Conservation (phyloP, 495 filamentous ascomycete genomes). For the Gamarada debralockiae region DNA sequence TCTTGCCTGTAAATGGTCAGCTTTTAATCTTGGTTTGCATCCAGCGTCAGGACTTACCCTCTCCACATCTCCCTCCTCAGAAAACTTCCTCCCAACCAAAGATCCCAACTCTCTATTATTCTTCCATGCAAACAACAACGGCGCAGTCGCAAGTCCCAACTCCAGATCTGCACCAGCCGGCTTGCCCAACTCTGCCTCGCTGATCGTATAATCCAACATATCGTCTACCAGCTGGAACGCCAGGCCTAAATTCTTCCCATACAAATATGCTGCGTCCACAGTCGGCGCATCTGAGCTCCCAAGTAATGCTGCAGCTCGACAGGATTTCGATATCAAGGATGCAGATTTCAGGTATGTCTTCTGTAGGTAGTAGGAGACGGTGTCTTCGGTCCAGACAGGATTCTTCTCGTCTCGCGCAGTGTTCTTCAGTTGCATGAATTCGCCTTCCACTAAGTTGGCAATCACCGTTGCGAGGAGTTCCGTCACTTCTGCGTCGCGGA, state of each 20-base stretch:
- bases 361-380: conserved; percentile 91
- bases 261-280: conserved; percentile 85
- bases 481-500: conserved; percentile 89
- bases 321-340: conserved; percentile 91
- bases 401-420: conserved; percentile 81
- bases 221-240: conserved; percentile 99
- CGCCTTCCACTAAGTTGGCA: conserved; percentile 94
- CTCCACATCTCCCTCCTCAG: conserved; percentile 74
- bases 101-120: conserved; percentile 77
- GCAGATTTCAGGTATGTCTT: conserved; percentile 98
- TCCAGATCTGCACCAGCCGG: conserved; percentile 93
- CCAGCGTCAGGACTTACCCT: conserved; percentile 52
- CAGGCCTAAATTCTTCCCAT: conserved; percentile 87
- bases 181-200: conserved; percentile 81
- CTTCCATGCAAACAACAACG: conserved; percentile 94
- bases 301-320: conserved; percentile 82
- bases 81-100: conserved; percentile 89
- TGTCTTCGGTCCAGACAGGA: conserved; percentile 79
- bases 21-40: background rate
- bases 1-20: conserved; percentile 58
- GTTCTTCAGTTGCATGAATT: conserved; percentile 99
- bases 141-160: conserved; percentile 92
- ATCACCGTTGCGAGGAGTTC: conserved; percentile 95
- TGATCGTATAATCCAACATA: conserved; percentile 94
- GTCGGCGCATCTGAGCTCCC: conserved; percentile 72